phyloP scores from a whole-genome alignment of 495 filamentous ascomycete species.

The Penicillium cosmopolitanum region DNA sequence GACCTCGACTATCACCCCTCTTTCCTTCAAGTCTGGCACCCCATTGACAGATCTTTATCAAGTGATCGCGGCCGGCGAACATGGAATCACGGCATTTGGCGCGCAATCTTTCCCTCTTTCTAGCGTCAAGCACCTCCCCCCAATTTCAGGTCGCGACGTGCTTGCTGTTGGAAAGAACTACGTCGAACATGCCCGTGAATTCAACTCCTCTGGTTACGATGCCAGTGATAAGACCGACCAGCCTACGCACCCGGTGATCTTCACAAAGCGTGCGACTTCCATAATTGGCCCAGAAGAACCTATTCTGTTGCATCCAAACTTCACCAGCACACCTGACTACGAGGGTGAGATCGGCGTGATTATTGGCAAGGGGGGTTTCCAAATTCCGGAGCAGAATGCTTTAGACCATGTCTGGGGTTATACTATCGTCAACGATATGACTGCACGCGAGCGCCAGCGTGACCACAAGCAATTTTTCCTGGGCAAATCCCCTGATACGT shows the following conservation, averaged over 20 bases:
- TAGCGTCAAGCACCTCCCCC: slow-evolving; percentile 47
- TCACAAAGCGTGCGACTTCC: slow-evolving; percentile 58
- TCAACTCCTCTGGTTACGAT: slow-evolving; percentile 56
- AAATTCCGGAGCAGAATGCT: slow-evolving; percentile 48
- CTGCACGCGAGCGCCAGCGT: slow-evolving; percentile 57
- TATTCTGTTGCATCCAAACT: slow-evolving; percentile 51
- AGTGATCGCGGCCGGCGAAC: slow-evolving; percentile 41
- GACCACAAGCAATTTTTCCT: slow-evolving; percentile 64
- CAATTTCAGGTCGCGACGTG: slow-evolving; percentile 55
- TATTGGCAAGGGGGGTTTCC: slow-evolving; percentile 52
- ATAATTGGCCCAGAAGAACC: slow-evolving; percentile 53
- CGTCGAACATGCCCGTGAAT: slow-evolving; percentile 53
- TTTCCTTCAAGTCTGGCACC: slow-evolving; percentile 52
- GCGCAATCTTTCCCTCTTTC: slow-evolving; percentile 38
- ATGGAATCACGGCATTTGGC: slow-evolving; percentile 7
- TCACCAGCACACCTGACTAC: slow-evolving; percentile 56
- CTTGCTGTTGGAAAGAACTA: slow-evolving; percentile 61
- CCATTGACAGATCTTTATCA: slow-evolving; percentile 51
- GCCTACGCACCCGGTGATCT: slow-evolving; percentile 51
- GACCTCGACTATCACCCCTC: slow-evolving; percentile 43
- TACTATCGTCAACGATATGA: slow-evolving; percentile 61
- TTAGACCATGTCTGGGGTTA: slow-evolving; percentile 59
- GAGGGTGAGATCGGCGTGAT: slow-evolving; percentile 63
- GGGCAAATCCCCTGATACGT: slow-evolving; percentile 58
- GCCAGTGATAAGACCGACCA: slow-evolving; percentile 46